These are phyloP conservation scores for Plectosphaerella cucumerina DNA, from an alignment of 2,329 filamentous ascomycete species.

Conservation along the genomic window DNA sequence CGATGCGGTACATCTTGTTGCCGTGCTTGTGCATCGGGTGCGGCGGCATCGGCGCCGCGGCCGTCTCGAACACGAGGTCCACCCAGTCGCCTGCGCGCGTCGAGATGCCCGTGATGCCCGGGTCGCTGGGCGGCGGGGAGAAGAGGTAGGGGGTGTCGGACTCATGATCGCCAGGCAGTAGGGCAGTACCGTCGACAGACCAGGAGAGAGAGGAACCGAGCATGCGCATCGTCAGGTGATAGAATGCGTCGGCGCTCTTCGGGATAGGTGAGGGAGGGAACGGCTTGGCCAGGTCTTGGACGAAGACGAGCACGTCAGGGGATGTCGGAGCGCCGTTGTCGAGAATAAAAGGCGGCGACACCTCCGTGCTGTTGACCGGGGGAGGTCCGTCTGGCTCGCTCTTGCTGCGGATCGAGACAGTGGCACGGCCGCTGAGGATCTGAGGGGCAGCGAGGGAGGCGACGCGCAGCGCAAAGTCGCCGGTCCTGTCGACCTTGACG, in stretches of 20 bases:
- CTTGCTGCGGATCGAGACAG: slow-evolving; percentile 33
- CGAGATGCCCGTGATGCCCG: slow-evolving; percentile 40
- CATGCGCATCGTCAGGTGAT: slow-evolving; percentile 34
- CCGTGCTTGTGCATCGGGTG: slow-evolving; percentile 64
- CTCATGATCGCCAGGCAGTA: slow-evolving; percentile 33
- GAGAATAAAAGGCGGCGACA: slow-evolving; percentile 41
- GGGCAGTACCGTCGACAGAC: slow-evolving; percentile 44
- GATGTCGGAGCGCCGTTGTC: slow-evolving; percentile 40
- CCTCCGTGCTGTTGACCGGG: slow-evolving; percentile 8
- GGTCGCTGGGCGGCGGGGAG: slow-evolving; percentile 26
- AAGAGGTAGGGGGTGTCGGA: slow-evolving; percentile 40
- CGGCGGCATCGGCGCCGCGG: slow-evolving; percentile 41
- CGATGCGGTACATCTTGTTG: slow-evolving; percentile 55
- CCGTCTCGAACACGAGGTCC: slow-evolving; percentile 47
- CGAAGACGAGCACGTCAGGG: slow-evolving; percentile 35
- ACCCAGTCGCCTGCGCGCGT: slow-evolving; percentile 48
- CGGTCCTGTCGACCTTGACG: slow-evolving; percentile 38
- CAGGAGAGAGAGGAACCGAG: slow-evolving; percentile 45
- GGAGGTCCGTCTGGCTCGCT: slow-evolving; percentile 5
- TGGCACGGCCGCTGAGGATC: slow-evolving; percentile 48
- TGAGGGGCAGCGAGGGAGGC: slow-evolving; percentile 46
- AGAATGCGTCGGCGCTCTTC: slow-evolving; percentile 38
- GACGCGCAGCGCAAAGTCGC: slow-evolving; percentile 51
- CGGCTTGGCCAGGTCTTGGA: slow-evolving; percentile 35
- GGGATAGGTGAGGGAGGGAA: slow-evolving; percentile 43